A percentile compares a stretch with the other conserved stretches of the same genome.
Evolutionary conservation across 306 rosid genomes (phyloP).

Genomic region (Elaeagnus macrophylla): DNA sequence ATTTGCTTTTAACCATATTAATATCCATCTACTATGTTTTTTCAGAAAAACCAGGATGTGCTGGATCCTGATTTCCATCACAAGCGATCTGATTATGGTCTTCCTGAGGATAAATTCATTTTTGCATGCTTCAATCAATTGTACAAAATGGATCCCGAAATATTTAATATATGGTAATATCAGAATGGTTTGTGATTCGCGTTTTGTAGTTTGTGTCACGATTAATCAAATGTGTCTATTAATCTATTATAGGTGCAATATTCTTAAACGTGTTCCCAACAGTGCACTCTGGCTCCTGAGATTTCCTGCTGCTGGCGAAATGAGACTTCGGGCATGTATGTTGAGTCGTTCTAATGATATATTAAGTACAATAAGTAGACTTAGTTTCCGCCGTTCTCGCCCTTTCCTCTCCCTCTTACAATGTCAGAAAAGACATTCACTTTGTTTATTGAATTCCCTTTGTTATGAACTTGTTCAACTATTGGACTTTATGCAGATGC

Average conservation of each 20-base stretch:
- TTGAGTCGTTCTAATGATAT: not conserved
- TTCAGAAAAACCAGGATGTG: conserved; percentile 21
- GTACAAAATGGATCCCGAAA: conserved; percentile 98
- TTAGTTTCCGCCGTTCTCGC: too few species aligned
- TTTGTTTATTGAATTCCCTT: not conserved
- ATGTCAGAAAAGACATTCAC: too few species aligned
- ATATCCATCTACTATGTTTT: not conserved
- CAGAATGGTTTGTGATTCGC: conserved; percentile 10
- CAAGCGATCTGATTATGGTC: conserved; percentile 78
- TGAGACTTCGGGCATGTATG: conserved; percentile 81
- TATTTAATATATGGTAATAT: conserved; percentile 74
- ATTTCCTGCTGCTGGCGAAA: conserved; percentile 98
- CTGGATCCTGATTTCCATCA: conserved; percentile 66
- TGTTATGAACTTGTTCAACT: conserved; percentile 11
- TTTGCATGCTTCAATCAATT: conserved; percentile 95
- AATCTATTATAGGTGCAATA: conserved; percentile 65
- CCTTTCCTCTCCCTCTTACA: not conserved
- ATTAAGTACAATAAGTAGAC: not conserved
- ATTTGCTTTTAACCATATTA: not conserved
- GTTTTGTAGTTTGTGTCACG: not conserved
- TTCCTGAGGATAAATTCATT: conserved; percentile 80
- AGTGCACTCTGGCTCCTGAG: conserved; percentile 97
- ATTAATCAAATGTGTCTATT: conserved; percentile 13
- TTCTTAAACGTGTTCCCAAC: conserved; percentile 89
- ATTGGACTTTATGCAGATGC: conserved; percentile 56